Percentiles rank a stretch among this genome's conserved stretches.
These are phyloP conservation scores for Penicillium bovifimosum DNA, from an alignment of 495 filamentous ascomycete genomes.

Conservation along the genomic window DNA sequence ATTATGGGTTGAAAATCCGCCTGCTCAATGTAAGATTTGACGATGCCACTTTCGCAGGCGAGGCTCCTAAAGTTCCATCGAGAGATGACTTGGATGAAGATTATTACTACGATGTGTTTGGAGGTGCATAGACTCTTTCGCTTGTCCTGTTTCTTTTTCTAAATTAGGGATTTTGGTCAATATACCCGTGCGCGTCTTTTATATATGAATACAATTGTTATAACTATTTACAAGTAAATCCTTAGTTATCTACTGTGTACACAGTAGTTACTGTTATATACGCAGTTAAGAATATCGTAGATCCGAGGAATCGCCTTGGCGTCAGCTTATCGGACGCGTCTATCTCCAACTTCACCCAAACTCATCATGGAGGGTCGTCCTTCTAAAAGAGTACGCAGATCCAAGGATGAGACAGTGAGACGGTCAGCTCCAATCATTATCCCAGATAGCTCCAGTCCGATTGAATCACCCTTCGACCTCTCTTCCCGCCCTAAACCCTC, in stretches of 20 bases:
- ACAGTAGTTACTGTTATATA: too few relatives aligned
- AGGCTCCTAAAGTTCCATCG: slow-evolving; percentile 41
- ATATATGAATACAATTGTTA: not conserved
- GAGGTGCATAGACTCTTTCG: slow-evolving; percentile 28
- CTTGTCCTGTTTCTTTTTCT: not conserved
- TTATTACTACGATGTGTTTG: slow-evolving; percentile 52
- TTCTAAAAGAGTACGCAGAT: slow-evolving; percentile 42
- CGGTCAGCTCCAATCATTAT: not conserved
- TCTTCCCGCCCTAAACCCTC: slow-evolving; percentile 14
- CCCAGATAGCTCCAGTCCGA: not conserved
- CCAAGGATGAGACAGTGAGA: not conserved
- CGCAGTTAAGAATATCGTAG: too few relatives aligned
- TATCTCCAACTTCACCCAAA: slow-evolving; percentile 7
- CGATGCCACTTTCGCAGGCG: slow-evolving; percentile 48
- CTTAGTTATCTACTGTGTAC: too few relatives aligned
- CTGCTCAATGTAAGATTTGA: slow-evolving; percentile 89
- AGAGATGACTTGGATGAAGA: slow-evolving; percentile 49
- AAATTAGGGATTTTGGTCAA: slow-evolving; percentile 3
- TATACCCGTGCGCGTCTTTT: slow-evolving; percentile 15
- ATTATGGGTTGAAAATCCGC: slow-evolving; percentile 90
- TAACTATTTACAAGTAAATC: too few relatives aligned
- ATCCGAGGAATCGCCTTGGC: slow-evolving; percentile 1
- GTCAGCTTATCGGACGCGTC: slow-evolving; percentile 16
- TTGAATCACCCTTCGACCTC: slow-evolving; percentile 5
- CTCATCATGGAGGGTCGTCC: slow-evolving; percentile 43